Conservation (phyloP, 768 basidiomycete species). For the Phanerochaete carnosa region DNA sequence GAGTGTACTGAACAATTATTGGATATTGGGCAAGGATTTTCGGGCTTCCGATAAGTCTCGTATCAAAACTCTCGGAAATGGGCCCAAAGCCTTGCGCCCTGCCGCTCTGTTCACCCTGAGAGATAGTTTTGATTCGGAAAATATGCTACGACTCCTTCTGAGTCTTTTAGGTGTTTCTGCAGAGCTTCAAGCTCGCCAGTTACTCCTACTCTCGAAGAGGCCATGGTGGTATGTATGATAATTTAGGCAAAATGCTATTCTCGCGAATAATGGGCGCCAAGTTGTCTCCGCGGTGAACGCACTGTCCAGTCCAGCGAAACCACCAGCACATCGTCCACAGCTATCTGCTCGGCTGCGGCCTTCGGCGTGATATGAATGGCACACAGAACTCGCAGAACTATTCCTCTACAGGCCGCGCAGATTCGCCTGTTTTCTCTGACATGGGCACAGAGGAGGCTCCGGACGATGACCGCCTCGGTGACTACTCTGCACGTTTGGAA, state of each 20-base stretch:
- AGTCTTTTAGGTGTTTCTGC: not conserved
- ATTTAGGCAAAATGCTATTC: not conserved
- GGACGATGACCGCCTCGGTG: slow-evolving; percentile 37
- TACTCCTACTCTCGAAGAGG: not conserved
- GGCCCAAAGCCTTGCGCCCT: not conserved
- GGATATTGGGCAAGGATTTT: slow-evolving; percentile 4
- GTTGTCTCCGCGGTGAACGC: not conserved
- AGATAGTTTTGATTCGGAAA: not conserved
- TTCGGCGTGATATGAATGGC: slow-evolving; percentile 23
- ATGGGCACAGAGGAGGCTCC: slow-evolving; percentile 39
- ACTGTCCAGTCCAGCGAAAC: not conserved
- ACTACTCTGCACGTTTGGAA: slow-evolving; percentile 68
- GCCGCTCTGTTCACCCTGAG: not conserved
- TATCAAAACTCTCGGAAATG: slow-evolving; percentile 3
- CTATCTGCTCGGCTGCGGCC: not conserved
- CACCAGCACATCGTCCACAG: not conserved
- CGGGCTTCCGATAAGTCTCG: not conserved
- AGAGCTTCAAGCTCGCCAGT: not conserved
- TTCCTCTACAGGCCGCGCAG: not conserved
- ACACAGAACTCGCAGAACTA: slow-evolving; percentile 11
- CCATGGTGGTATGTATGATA: not conserved
- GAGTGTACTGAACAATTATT: slow-evolving; percentile 19
- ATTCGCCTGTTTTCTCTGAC: slow-evolving; percentile 34
- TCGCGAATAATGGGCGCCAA: not conserved
- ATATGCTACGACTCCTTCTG: not conserved